Percentiles rank a stretch among this genome's conserved stretches.
phyloP scores from a whole-genome alignment of 2,329 filamentous ascomycete species.

The Leptographium wingfieldii region DNA sequence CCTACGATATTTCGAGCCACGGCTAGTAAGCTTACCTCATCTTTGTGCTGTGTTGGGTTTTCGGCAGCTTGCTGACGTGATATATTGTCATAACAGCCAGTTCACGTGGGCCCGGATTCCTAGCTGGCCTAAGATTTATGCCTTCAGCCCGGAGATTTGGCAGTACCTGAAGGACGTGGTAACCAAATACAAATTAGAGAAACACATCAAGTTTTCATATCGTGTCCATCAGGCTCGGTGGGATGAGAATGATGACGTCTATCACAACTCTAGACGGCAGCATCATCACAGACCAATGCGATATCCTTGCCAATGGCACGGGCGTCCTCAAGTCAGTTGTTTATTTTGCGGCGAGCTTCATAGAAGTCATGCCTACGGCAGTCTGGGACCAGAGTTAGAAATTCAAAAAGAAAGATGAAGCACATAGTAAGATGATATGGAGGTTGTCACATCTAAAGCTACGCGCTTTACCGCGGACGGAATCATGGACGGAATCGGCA shows the following conservation, averaged over 20 bases:
- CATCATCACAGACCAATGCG: constrained; percentile 8
- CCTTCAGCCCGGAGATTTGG: constrained; percentile 12
- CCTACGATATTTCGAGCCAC: constrained; percentile 54
- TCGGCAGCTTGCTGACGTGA: not conserved
- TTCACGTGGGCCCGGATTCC: constrained; percentile 16
- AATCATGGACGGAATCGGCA: constrained; percentile 15
- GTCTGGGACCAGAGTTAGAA: constrained; percentile 13
- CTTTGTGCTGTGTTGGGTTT: not conserved
- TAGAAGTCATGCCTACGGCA: constrained; percentile 15
- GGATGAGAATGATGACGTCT: constrained; percentile 26
- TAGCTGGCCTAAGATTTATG: constrained; percentile 19
- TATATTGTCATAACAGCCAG: not conserved
- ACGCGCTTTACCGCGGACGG: constrained; percentile 21
- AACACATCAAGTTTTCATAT: constrained; percentile 30
- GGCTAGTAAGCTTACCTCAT: constrained; percentile 35
- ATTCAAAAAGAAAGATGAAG: constrained; percentile 18
- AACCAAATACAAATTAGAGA: constrained; percentile 20
- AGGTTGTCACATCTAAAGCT: constrained; percentile 26
- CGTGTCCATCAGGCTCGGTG: constrained; percentile 26
- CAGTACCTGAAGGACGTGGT: constrained; percentile 21
- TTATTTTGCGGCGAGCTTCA: not conserved
- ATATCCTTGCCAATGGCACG: constrained; percentile 10
- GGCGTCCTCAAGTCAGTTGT: constrained; percentile 12
- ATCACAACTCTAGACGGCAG: constrained; percentile 14
- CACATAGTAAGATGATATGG: constrained; percentile 26